These are phyloP conservation scores for Microcos paniculata DNA, from an alignment of 345 rosid species.

Conservation along the genomic window DNA sequence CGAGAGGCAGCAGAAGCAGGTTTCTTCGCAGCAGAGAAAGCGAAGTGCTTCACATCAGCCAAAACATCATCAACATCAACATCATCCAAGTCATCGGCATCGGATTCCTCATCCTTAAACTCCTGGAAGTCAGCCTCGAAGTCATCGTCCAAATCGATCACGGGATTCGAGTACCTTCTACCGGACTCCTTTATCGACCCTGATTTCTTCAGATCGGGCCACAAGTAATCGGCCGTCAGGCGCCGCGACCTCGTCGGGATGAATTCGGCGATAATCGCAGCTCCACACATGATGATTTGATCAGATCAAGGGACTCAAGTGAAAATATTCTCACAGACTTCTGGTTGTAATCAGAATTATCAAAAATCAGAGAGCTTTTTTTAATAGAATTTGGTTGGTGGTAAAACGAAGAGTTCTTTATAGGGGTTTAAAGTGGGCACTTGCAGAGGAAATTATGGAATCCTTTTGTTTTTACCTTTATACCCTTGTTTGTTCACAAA, in stretches of 20 bases:
- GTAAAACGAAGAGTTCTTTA: no score
- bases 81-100: conserved; percentile 47
- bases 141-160: conserved; percentile 63
- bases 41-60: conserved; percentile 62
- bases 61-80: conserved; percentile 38
- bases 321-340: not conserved
- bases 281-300: conserved; percentile 85
- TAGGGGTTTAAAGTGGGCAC: not conserved
- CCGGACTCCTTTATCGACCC: conserved; percentile 29
- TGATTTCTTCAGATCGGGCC: conserved; percentile 69
- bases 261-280: conserved; percentile 85
- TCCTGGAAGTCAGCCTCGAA: conserved; percentile 91
- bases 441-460: not conserved
- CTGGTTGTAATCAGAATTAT: not conserved
- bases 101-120: conserved; percentile 65
- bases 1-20: conserved; percentile 25
- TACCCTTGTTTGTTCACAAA: not conserved
- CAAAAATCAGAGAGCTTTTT: not conserved
- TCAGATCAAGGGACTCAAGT: conserved; percentile 8
- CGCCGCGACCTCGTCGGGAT: conserved; percentile 49
- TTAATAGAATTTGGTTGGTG: not conserved
- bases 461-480: not conserved
- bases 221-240: conserved; percentile 58
- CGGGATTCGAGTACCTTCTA: conserved; percentile 18
- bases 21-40: conserved; percentile 40